Base-by-base conservation (phyloP, 176 grass and related monocot species). In the Ampelocalamus luodianensis region DNA sequence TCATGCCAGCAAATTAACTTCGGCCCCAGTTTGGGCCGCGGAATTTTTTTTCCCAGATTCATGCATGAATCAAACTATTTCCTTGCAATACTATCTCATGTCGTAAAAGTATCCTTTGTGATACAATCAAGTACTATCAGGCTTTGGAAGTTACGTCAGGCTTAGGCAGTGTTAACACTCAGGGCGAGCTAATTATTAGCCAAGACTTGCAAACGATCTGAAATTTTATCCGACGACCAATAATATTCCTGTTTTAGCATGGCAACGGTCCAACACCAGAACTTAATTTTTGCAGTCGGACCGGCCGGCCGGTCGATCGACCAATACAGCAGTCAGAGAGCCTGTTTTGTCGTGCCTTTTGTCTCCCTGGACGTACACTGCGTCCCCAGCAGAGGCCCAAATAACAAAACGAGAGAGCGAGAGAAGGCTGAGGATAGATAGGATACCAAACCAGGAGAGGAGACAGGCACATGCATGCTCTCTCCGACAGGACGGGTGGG, bases 291-390 rank as follows among this genome's bases (percentile, higher is more conserved):
- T n/a, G 3, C 10, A 18, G 37, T n/a, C 22, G 51, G 67, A 22
- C 23, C 50, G 80, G 13, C 70, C n/a, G 54, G 23, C 74, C 13
- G 58, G 27, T 8, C 39, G 54, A 4, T 48, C 40, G 42, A 36
- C 72, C 32, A n/a, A 20, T 36, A 15, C 17, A 40, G 29, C 10
- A 76, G 10, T 5, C 78, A 56, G 32, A 68, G 44, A 3, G 9
- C 44, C 72, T 75, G 72, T 29, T 76, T 76, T 76, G 46, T 54
- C 46, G 62, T 58, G 82, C 46, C 61, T 68, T 85, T 68, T 85
- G 56, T 40, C 34, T 84, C 58, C 60, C 71, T 65, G 34, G 43
- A 66, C 71, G 82, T 84, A 27, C 42, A 1, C 44, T 40, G 27
- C 78, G 16, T 49, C 60, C 5, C 26, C 42, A 14, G 38, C 81